Evolutionary conservation across 2,329 filamentous ascomycete species (phyloP).

Genomic region (Aspergillus novofumigatus): DNA sequence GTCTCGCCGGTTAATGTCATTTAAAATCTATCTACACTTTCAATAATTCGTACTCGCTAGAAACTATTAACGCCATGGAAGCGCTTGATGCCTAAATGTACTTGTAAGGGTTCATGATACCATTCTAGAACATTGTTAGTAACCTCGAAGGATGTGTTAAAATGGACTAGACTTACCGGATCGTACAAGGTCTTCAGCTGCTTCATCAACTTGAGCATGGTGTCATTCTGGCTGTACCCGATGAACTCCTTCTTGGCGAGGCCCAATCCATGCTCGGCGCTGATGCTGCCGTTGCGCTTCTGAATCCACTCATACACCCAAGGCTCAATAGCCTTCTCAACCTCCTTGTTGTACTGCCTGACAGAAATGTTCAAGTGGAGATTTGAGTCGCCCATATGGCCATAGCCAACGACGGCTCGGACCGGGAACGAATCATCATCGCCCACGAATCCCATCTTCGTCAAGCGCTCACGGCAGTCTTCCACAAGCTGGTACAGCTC

Average conservation of each 20-base stretch:
- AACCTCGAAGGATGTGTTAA: background rate
- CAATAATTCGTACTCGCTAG: background rate
- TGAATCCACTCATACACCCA: constrained; percentile 98
- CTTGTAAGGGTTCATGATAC: constrained; percentile 99
- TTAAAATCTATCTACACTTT: background rate
- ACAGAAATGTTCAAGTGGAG: constrained; percentile 88
- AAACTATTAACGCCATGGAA: background rate
- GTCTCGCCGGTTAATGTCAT: background rate
- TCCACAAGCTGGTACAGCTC: constrained; percentile 88
- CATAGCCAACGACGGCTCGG: constrained; percentile 88
- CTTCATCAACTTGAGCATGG: constrained; percentile 87
- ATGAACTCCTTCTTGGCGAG: constrained; percentile 95
- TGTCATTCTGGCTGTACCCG: constrained; percentile 84
- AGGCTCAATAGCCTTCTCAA: constrained; percentile 85
- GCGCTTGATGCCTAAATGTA: constrained; percentile 58
- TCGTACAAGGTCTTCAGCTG: constrained; percentile 93
- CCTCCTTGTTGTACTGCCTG: constrained; percentile 75
- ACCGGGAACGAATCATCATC: constrained; percentile 73
- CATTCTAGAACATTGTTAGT: constrained; percentile 59
- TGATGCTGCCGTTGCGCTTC: constrained; percentile 85
- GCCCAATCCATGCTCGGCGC: constrained; percentile 90
- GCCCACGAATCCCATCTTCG: constrained; percentile 70
- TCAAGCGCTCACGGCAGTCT: constrained; percentile 70
- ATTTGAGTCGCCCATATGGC: constrained; percentile 97
- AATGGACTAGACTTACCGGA: constrained; percentile 60